Conservation (phyloP, 2,329 filamentous ascomycete genomes). For the Cladorrhinum sp. region DNA sequence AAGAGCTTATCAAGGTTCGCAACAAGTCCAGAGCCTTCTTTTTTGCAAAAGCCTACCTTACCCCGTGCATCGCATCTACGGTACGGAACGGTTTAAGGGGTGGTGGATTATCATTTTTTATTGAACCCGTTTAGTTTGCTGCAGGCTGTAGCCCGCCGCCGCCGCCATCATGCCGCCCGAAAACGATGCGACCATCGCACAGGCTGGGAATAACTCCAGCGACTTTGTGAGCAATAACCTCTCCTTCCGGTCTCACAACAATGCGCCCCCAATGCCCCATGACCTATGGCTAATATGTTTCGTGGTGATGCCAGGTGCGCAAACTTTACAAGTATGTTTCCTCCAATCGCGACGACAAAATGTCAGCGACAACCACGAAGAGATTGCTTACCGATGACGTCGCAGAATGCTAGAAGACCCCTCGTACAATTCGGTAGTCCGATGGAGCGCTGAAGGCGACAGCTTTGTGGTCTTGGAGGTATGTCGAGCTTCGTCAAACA, state of each 20-base stretch:
- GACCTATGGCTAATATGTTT: conserved; percentile 16
- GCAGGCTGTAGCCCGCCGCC: background rate
- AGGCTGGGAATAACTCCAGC: conserved; percentile 73
- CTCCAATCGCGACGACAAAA: background rate
- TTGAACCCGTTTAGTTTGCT: conserved; percentile 1
- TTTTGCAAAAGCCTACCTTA: background rate
- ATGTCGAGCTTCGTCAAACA: conserved; percentile 30
- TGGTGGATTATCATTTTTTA: conserved; percentile 1
- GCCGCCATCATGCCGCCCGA: conserved; percentile 34
- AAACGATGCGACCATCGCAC: conserved; percentile 35
- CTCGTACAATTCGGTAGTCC: conserved; percentile 84
- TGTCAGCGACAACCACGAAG: conserved; percentile 7
- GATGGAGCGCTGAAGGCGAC: conserved; percentile 92
- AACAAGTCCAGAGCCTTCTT: background rate
- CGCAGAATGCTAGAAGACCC: conserved; percentile 93
- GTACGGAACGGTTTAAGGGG: background rate
- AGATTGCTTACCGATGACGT: conserved; percentile 33
- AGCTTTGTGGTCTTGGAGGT: conserved; percentile 98
- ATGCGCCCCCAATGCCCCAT: background rate
- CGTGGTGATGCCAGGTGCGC: conserved; percentile 64
- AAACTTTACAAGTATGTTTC: conserved; percentile 89
- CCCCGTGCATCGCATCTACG: background rate
- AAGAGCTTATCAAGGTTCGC: background rate
- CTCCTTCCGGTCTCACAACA: background rate
- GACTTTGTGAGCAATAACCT: conserved; percentile 73